Evolutionary conservation across 345 rosid genomes (phyloP).

Genomic region (Reutealis trisperma): DNA sequence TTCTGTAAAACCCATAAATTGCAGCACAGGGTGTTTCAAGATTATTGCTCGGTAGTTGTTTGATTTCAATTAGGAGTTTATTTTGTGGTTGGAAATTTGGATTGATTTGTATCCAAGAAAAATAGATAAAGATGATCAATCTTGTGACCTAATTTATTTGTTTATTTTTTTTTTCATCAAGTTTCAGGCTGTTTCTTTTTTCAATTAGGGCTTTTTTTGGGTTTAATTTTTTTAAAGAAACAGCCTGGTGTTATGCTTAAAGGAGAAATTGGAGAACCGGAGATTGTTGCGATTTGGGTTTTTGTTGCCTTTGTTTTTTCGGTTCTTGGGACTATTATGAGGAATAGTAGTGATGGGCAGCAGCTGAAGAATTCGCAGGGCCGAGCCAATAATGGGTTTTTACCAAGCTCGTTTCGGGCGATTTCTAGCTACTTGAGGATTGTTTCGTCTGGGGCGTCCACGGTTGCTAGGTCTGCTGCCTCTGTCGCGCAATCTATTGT

Average conservation of each 20-base stretch:
- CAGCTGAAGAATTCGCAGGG: slow-evolving; percentile 25
- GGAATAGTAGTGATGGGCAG: slow-evolving; percentile 55
- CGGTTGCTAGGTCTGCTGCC: slow-evolving; percentile 82
- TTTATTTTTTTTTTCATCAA: neutral
- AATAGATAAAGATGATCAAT: slow-evolving; percentile 14
- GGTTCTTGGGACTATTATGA: slow-evolving; percentile 55
- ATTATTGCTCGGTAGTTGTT: neutral
- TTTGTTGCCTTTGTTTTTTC: slow-evolving; percentile 29
- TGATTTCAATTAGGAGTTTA: neutral
- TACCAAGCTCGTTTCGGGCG: slow-evolving; percentile 75
- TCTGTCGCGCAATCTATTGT: slow-evolving; percentile 78
- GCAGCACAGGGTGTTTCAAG: too few species aligned
- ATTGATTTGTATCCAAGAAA: neutral
- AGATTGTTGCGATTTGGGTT: slow-evolving; percentile 34
- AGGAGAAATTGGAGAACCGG: slow-evolving; percentile 41
- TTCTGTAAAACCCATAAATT: slow-evolving; percentile 7
- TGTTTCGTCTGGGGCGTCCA: slow-evolving; percentile 90
- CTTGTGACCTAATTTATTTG: slow-evolving; percentile 24
- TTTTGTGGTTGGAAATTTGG: neutral
- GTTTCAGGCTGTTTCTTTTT: slow-evolving; percentile 18
- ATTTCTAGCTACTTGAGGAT: slow-evolving; percentile 72
- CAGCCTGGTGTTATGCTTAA: slow-evolving; percentile 46
- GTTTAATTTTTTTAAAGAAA: slow-evolving; percentile 15
- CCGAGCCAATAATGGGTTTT: slow-evolving; percentile 39
- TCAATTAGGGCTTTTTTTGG: slow-evolving; percentile 5